phyloP scores from a whole-genome alignment of 2,329 filamentous ascomycete species.

The Fusarium xyrophilum region DNA sequence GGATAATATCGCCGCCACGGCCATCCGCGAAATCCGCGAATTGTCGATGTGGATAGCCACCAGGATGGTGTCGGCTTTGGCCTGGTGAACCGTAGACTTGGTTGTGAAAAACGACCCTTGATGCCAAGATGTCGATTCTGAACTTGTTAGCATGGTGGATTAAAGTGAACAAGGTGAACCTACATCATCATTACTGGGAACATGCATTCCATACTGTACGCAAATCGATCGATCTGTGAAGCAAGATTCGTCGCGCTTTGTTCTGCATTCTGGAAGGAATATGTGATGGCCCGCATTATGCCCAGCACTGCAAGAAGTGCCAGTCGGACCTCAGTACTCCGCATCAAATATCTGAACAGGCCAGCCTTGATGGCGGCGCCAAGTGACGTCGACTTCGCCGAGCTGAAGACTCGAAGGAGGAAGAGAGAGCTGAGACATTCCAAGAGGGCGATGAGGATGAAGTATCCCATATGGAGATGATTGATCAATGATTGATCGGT shows the following conservation, averaged over 20 bases:
- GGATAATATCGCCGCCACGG: constrained; percentile 19
- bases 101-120: constrained; percentile 42
- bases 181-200: constrained; percentile 53
- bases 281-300: constrained; percentile 50
- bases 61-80: constrained; percentile 15
- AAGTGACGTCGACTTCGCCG: constrained; percentile 42
- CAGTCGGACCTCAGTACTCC: constrained; percentile 50
- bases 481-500: constrained; percentile 45
- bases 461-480: constrained; percentile 52
- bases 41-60: constrained; percentile 14
- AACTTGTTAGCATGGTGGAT: neutral
- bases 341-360: constrained; percentile 50
- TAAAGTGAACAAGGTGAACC: constrained; percentile 1
- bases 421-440: constrained; percentile 52
- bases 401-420: constrained; percentile 48
- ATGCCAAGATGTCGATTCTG: constrained; percentile 48
- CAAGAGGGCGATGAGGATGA: constrained; percentile 50
- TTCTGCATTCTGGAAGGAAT: constrained; percentile 48
- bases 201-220: constrained; percentile 51
- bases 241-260: constrained; percentile 49
- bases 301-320: constrained; percentile 50
- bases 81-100: constrained; percentile 37
- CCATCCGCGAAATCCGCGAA: constrained; percentile 17
- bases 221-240: constrained; percentile 51
- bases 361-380: constrained; percentile 44